Conservation (phyloP, 345 rosid species). For the Euphorbia peplus region DNA sequence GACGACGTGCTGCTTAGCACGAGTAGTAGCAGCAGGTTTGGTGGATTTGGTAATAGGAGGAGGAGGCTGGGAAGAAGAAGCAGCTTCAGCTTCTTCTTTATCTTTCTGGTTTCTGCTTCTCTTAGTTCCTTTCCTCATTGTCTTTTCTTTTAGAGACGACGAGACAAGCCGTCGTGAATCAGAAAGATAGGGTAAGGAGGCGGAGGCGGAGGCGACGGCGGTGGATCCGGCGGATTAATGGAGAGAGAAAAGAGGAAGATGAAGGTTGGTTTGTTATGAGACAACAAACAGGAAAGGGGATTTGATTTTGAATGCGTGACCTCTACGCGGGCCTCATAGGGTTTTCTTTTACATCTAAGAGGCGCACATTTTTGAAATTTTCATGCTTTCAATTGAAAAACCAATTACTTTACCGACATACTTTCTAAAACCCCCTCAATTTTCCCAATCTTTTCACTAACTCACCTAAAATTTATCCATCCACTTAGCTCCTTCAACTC, state of each 20-base stretch:
- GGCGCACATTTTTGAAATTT: not conserved
- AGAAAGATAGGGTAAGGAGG: not conserved
- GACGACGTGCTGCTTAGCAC: constrained; percentile 52
- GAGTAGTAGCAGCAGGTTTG: constrained; percentile 31
- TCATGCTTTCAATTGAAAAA: not conserved
- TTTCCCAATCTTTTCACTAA: no score
- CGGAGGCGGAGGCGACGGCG: not conserved
- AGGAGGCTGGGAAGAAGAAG: constrained; percentile 2
- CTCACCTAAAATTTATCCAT: no score
- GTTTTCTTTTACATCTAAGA: not conserved
- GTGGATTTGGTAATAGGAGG: no score
- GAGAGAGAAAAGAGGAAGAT: not conserved
- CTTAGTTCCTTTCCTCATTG: constrained; percentile 26
- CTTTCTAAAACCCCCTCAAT: no score
- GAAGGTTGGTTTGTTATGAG: no score
- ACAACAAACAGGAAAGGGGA: no score
- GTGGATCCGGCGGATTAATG: constrained; percentile 11
- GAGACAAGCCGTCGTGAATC: not conserved
- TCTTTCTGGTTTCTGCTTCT: constrained; percentile 22
- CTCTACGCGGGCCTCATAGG: not conserved
- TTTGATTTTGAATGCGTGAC: not conserved
- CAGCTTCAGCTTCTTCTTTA: constrained; percentile 3
- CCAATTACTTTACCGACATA: no score
- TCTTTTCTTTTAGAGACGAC: not conserved
- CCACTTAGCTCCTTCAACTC: no score